phyloP scores from a whole-genome alignment of 228 moss, liverwort and hornwort species.

The Sphagnum magellanicum region DNA sequence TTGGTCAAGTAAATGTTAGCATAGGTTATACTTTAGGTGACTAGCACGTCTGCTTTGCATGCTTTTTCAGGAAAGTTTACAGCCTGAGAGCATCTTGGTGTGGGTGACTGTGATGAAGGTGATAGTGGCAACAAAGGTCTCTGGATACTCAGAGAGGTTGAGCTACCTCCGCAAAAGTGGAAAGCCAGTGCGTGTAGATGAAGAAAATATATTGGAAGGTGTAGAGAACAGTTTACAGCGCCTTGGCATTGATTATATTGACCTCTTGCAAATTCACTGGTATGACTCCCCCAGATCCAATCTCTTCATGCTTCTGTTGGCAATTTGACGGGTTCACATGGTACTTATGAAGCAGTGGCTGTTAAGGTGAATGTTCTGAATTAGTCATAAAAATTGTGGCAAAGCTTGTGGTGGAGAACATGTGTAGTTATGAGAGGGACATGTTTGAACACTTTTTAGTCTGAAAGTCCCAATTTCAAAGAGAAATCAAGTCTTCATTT shows the following conservation, averaged over 20 bases:
- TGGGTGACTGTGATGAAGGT: slow-evolving; percentile 31
- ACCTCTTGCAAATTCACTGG: slow-evolving; percentile 96
- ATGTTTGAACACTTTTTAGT: no score
- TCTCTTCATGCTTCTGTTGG: no score
- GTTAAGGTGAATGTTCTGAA: background rate
- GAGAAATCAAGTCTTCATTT: background rate
- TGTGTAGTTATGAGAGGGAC: no score
- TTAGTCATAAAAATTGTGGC: no score
- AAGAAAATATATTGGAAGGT: slow-evolving; percentile 74
- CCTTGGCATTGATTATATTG: slow-evolving; percentile 76
- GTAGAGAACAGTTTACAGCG: slow-evolving; percentile 87
- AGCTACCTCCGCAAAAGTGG: slow-evolving; percentile 55
- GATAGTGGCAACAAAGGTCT: slow-evolving; percentile 75
- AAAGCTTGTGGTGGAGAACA: no score
- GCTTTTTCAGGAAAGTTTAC: no score
- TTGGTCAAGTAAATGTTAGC: no score
- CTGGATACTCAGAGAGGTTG: slow-evolving; percentile 51
- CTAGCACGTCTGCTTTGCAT: no score
- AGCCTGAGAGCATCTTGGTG: no score
- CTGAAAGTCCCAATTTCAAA: background rate
- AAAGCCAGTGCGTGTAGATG: slow-evolving; percentile 54
- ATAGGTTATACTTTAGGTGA: no score
- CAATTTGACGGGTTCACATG: no score
- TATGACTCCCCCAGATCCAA: slow-evolving; percentile 9
- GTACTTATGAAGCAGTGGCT: no score